Evolutionary conservation across 768 basidiomycete species (phyloP).

Genomic region (Tricholoma sp.): DNA sequence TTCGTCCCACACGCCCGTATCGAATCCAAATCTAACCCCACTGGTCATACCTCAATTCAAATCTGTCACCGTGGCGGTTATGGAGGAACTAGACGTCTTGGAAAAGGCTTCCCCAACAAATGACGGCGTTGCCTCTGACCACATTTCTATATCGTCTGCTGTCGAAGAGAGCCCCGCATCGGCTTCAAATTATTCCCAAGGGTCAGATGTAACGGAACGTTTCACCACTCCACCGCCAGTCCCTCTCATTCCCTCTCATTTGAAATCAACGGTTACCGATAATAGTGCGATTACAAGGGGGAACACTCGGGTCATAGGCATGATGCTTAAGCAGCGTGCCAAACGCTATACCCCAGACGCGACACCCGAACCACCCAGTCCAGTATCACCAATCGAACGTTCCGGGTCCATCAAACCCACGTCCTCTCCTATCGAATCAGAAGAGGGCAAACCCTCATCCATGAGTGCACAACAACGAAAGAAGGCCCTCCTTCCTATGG

Average conservation of each 20-base stretch:
- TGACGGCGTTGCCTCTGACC: not conserved
- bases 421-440: not conserved
- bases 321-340: constrained; percentile 13
- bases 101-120: not conserved
- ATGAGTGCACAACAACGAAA: not conserved
- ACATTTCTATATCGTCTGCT: not conserved
- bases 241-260: not conserved
- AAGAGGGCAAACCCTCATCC: not conserved
- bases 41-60: not conserved
- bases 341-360: constrained; percentile 6
- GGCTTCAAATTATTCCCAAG: constrained; percentile 15
- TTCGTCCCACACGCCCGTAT: too few relatives aligned
- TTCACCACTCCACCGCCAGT: not conserved
- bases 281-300: not conserved
- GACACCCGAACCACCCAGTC: not conserved
- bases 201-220: not conserved
- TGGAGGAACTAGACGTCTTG: not conserved
- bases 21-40: not conserved
- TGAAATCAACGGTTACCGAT: not conserved
- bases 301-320: constrained; percentile 6
- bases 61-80: not conserved
- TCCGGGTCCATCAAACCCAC: constrained; percentile 9
- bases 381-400: constrained; percentile 12
- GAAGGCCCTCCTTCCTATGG: not conserved
- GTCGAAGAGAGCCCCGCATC: constrained; percentile 8